Conservation (phyloP, 352 stramenopile genomes). For the Pythium scleroteichum region DNA sequence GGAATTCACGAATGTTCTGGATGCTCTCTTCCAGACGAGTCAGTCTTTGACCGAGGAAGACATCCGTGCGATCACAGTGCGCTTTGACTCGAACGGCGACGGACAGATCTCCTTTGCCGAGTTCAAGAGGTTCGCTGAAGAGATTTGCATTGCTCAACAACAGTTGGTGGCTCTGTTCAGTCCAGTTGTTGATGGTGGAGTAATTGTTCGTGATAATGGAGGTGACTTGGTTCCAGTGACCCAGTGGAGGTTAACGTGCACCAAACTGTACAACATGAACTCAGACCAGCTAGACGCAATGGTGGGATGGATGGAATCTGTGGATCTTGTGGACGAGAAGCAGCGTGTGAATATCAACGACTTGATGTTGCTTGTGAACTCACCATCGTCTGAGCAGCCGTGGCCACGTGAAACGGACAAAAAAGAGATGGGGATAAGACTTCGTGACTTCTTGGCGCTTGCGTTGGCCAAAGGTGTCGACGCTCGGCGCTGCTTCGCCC, state of each 20-base stretch:
- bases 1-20: conserved; percentile 60
- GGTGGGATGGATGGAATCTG: conserved; percentile 10
- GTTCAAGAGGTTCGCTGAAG: conserved; percentile 55
- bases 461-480: conserved; percentile 48
- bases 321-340: conserved; percentile 34
- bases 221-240: conserved; percentile 7
- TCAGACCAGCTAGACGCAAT: conserved; percentile 24
- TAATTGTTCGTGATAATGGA: neutral
- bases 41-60: conserved; percentile 39
- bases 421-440: conserved; percentile 13
- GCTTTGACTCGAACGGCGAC: conserved; percentile 64
- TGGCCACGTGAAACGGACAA: conserved; percentile 3
- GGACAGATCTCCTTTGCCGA: conserved; percentile 57
- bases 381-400: conserved; percentile 3
- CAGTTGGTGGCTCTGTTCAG: conserved; percentile 14
- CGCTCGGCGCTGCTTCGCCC: conserved; percentile 45
- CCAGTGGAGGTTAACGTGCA: conserved; percentile 42
- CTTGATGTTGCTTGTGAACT: conserved; percentile 27
- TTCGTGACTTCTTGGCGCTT: conserved; percentile 35
- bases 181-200: neutral
- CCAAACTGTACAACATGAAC: conserved; percentile 32
- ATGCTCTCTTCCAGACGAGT: conserved; percentile 46
- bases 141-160: conserved; percentile 33
- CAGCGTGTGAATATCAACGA: conserved; percentile 33
- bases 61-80: conserved; percentile 34